These are phyloP conservation scores for Alternaria sp. DNA, from an alignment of 2,329 filamentous ascomycete species.

Conservation along the genomic window DNA sequence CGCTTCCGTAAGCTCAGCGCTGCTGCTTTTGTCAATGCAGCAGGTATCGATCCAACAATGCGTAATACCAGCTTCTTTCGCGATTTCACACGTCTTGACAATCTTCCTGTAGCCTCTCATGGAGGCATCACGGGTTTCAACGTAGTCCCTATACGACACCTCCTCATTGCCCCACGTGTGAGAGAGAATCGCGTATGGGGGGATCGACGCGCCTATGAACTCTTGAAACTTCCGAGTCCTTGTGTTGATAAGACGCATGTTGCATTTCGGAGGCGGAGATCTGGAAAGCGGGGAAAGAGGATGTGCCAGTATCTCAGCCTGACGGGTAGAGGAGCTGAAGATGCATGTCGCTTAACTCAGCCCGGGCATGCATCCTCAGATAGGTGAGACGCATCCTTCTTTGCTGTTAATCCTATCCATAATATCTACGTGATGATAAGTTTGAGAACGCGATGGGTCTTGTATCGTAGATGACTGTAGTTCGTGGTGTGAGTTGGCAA, in stretches of 20 bases:
- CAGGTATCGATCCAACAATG: not conserved
- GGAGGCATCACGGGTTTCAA: not conserved
- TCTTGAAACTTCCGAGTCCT: not conserved
- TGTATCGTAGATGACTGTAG: not conserved
- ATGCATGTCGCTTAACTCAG: not conserved
- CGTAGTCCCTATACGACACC: not conserved
- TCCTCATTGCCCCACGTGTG: not conserved
- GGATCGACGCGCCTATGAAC: not conserved
- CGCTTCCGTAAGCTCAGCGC: conserved; percentile 13
- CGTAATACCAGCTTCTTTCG: not conserved
- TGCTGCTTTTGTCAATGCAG: conserved; percentile 18
- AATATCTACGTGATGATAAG: not conserved
- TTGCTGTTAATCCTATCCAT: not conserved
- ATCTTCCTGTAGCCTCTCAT: not conserved
- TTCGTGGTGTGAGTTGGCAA: not conserved
- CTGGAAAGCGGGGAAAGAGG: not conserved
- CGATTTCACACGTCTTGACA: not conserved
- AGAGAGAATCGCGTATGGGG: not conserved
- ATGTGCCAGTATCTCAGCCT: not conserved
- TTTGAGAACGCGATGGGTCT: not conserved
- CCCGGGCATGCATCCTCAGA: not conserved
- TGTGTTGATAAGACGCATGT: conserved; percentile 4
- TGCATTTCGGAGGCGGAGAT: too few species aligned
- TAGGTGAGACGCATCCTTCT: not conserved
- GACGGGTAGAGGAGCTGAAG: not conserved